Base-by-base conservation (phyloP, 164 flowering plant species). In the Malania oleifera region DNA sequence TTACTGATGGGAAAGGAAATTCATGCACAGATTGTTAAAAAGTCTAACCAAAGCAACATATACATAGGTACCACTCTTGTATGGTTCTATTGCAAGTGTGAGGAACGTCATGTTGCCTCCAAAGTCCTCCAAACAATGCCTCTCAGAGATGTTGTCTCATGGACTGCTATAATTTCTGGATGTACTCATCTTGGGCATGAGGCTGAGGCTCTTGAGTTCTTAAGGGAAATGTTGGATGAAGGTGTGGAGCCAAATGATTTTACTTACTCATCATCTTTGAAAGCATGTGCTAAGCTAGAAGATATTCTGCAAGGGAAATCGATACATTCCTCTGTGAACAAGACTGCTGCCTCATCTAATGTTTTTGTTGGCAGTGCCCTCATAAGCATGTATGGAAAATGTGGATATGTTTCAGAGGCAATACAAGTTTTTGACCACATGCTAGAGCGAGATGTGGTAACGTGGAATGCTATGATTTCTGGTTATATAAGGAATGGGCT, bases 81-180 rank as follows among this genome's bases (percentile, higher is more conserved):
- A 13, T 91, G 96, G 96, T 74, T 88, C 41, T 91, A 91, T 63
- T 82, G 91, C 63, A 81, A 68, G 67, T 86, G 86, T 69, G 83
- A 81, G 24, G 69, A 76, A 52, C 70, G 76, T 40, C 18, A 11
- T 39, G 45, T 47, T 43, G 89, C 91, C 29, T 61, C 74, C 11
- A 79, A 67, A 29, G 85, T 86, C 55, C 87, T 89, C 43, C 76
- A 80, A 50, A 51, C 43, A 34, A 80, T 89, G 92, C 87, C 95
- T 31, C 40, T 70, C 9, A 82, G 81, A 65, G 95, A 89, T 71
- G 95, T 85, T 20, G 78, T 91, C 34, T 71, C 96, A 13, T 91
- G 96, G 96, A 91, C 95, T 15, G 85, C 96, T 15, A 77, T 89
- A 22, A 87, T 91, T 26, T 86, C 92, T 43, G 90, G 96, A 9